Conservation (phyloP, 192 early-diverging fungal species). For the Backusella circina region DNA sequence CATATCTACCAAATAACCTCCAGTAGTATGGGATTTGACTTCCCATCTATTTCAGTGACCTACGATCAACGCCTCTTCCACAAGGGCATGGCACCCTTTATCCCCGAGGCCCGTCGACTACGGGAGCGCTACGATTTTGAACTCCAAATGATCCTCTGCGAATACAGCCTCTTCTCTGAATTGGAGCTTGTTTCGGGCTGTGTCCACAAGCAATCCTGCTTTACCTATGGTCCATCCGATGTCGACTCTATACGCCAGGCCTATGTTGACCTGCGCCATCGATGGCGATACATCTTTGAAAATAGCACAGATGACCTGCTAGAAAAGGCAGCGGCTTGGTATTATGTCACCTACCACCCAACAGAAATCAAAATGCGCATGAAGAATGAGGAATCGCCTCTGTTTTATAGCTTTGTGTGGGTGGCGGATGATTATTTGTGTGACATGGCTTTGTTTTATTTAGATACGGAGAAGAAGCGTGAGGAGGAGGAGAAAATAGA, state of each 20-base stretch:
- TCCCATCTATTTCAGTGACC: background rate
- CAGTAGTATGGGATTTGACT: constrained; percentile 29
- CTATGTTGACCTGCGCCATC: constrained; percentile 26
- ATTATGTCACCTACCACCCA: constrained; percentile 59
- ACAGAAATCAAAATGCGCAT: background rate
- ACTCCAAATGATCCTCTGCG: constrained; percentile 48
- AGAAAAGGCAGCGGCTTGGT: constrained; percentile 61
- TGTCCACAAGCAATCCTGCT: constrained; percentile 1
- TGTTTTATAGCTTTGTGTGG: constrained; percentile 6
- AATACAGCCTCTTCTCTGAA: constrained; percentile 48
- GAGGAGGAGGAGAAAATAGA: background rate
- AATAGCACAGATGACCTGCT: constrained; percentile 13
- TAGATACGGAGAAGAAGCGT: background rate
- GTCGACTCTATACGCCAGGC: constrained; percentile 40
- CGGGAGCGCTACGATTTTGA: constrained; percentile 46
- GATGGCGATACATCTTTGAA: constrained; percentile 46
- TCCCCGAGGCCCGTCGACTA: constrained; percentile 38
- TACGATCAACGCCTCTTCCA: constrained; percentile 40
- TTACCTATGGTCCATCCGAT: constrained; percentile 35
- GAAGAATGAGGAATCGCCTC: background rate
- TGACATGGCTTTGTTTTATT: background rate
- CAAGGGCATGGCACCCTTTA: constrained; percentile 41
- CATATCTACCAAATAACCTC: background rate
- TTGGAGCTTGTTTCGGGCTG: constrained; percentile 37
- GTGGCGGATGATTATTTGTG: background rate